Conservation (phyloP, 1,284 basidiomycete species). For the Cryptococcus jaspeensis region DNA sequence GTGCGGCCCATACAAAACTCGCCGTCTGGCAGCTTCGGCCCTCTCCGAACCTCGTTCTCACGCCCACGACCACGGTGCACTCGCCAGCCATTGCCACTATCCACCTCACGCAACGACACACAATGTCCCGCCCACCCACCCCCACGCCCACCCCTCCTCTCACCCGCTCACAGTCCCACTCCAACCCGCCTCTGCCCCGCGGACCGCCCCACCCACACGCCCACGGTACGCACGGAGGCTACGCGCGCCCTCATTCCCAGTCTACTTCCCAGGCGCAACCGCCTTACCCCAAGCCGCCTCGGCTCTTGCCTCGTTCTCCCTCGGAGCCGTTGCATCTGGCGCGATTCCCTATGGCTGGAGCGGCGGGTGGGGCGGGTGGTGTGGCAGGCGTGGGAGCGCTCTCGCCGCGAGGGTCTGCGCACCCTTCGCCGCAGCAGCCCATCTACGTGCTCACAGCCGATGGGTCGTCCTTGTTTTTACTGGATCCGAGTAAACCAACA, state of each 20-base stretch:
- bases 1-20: too few species aligned
- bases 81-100: too few species aligned
- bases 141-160: too few species aligned
- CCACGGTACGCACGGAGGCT: too few species aligned
- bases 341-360: background rate
- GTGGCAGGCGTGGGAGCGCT: background rate
- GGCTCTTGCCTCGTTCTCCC: conserved; percentile 18
- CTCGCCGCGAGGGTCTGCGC: background rate
- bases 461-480: conserved; percentile 39
- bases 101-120: too few species aligned
- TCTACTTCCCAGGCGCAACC: background rate
- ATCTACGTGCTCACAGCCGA: conserved; percentile 49
- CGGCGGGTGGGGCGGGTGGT: background rate
- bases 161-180: too few species aligned
- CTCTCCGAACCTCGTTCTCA: too few species aligned
- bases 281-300: conserved; percentile 16
- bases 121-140: too few species aligned
- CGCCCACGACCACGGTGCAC: too few species aligned
- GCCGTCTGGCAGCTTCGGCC: too few species aligned
- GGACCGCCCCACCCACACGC: too few species aligned
- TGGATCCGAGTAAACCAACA: conserved; percentile 36
- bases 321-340: conserved; percentile 7
- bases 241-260: conserved; percentile 2
- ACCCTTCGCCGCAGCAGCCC: conserved; percentile 13
- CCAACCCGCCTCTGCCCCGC: too few species aligned